Conservation (phyloP, 441 rosid genomes). For the Populus trichocarpa region DNA sequence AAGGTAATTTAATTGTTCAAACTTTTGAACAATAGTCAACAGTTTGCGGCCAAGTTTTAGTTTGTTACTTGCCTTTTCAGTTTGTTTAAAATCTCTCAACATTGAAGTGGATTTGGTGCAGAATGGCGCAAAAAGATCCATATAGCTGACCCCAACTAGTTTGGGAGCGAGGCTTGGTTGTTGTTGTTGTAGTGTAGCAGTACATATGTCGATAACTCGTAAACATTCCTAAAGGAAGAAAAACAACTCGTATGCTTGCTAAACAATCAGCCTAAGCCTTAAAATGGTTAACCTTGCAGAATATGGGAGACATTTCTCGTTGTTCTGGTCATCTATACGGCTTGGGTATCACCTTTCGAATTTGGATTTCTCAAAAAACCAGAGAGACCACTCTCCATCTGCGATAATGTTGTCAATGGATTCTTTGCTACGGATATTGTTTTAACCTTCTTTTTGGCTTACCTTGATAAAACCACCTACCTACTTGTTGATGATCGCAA, state of each 20-base stretch:
- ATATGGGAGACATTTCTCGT: slow-evolving; percentile 73
- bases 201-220: neutral
- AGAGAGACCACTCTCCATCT: slow-evolving; percentile 45
- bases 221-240: neutral
- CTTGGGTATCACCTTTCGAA: slow-evolving; percentile 88
- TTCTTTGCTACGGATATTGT: slow-evolving; percentile 77
- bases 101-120: neutral
- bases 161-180: neutral
- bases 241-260: neutral
- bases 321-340: slow-evolving; percentile 66
- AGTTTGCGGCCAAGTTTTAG: neutral
- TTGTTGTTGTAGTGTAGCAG: neutral
- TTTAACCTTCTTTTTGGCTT: slow-evolving; percentile 83
- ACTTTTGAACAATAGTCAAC: neutral
- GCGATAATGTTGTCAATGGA: slow-evolving; percentile 74
- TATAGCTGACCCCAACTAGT: neutral
- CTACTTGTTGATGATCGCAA: slow-evolving; percentile 64
- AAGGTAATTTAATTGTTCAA: neutral
- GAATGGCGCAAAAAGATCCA: neutral
- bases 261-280: neutral
- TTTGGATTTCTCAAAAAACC: slow-evolving; percentile 71
- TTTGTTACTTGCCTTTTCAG: neutral
- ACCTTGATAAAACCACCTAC: slow-evolving; percentile 65
- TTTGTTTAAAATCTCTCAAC: neutral
- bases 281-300: slow-evolving; percentile 35